phyloP scores from a whole-genome alignment of 495 filamentous ascomycete genomes.

The Hypomontagnella monticulosa region DNA sequence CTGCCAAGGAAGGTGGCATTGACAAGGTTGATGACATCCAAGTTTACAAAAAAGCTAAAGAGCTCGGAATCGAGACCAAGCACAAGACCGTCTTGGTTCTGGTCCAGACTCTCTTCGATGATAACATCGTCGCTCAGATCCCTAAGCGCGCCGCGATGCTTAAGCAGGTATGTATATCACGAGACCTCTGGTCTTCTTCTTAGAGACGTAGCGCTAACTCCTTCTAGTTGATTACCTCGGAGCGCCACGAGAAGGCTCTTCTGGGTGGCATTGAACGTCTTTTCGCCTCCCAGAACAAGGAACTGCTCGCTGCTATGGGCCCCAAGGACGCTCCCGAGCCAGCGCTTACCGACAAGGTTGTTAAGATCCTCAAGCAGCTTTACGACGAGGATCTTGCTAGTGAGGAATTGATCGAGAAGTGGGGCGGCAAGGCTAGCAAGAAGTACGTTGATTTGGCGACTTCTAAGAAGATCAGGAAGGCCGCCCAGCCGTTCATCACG shows the following conservation, averaged over 20 bases:
- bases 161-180: conserved; percentile 71
- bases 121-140: conserved; percentile 85
- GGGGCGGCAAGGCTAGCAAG: conserved; percentile 95
- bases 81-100: conserved; percentile 92
- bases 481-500: conserved; percentile 89
- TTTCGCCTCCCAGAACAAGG: conserved; percentile 71
- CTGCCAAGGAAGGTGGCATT: conserved; percentile 74
- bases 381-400: conserved; percentile 88
- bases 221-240: conserved; percentile 78
- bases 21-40: conserved; percentile 82
- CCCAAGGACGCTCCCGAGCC: conserved; percentile 64
- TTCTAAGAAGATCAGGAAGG: conserved; percentile 96
- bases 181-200: neutral
- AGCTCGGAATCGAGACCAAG: conserved; percentile 93
- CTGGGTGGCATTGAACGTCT: conserved; percentile 97
- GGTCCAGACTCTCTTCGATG: conserved; percentile 91
- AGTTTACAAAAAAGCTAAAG: conserved; percentile 95
- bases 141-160: conserved; percentile 81
- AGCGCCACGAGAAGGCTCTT: conserved; percentile 94
- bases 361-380: conserved; percentile 84
- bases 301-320: conserved; percentile 52
- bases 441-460: conserved; percentile 91
- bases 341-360: conserved; percentile 69
- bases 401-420: conserved; percentile 88
- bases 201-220: conserved; percentile 46